Evolutionary conservation across 306 rosid species (phyloP).

Genomic region (Arachis hypogaea): DNA sequence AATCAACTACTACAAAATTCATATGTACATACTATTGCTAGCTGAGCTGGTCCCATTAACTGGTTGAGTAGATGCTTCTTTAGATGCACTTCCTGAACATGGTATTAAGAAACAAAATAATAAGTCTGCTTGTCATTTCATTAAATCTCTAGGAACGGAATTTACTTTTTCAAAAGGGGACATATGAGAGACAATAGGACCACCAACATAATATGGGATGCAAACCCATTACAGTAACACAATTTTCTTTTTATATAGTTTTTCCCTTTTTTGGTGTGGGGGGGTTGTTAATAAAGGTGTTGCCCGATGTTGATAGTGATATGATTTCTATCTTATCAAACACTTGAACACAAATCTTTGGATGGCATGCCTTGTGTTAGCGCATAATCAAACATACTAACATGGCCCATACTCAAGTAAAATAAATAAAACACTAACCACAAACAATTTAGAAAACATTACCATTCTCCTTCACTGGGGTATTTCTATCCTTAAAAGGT

Average conservation of each 20-base stretch:
- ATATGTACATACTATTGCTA: constrained; percentile 49
- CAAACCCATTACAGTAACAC: neutral
- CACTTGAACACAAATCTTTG: neutral
- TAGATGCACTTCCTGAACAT: constrained; percentile 45
- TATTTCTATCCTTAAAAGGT: constrained; percentile 51
- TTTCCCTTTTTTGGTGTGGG: neutral
- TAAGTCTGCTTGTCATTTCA: constrained; percentile 9
- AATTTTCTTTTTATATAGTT: neutral
- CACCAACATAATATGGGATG: constrained; percentile 9
- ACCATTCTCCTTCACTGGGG: constrained; percentile 67
- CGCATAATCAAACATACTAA: neutral
- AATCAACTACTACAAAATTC: constrained; percentile 28
- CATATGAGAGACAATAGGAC: neutral
- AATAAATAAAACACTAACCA: constrained; percentile 18
- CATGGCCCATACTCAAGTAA: neutral
- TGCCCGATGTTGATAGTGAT: neutral
- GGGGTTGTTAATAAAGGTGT: neutral
- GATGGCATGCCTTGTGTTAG: neutral
- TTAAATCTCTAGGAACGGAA: neutral
- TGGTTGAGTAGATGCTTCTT: constrained; percentile 41
- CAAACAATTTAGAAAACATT: constrained; percentile 36
- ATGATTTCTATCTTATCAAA: neutral
- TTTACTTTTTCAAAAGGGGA: neutral
- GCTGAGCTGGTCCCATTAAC: constrained; percentile 44
- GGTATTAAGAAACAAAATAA: constrained; percentile 20